These are phyloP conservation scores for Quambalaria eucalypti DNA, from an alignment of 1,284 basidiomycete species.

Conservation along the genomic window DNA sequence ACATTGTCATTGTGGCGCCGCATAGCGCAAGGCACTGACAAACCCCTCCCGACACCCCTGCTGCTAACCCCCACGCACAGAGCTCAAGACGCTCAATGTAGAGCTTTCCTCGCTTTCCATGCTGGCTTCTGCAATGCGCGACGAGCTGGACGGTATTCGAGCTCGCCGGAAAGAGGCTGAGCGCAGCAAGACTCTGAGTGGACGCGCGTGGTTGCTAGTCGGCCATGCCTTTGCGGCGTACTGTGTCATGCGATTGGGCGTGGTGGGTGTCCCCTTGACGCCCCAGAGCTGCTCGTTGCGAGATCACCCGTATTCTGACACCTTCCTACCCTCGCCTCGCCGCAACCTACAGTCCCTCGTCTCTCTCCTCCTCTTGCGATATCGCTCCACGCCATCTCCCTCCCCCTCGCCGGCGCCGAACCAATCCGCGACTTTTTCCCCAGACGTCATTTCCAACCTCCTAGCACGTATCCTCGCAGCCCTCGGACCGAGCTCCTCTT, in stretches of 20 bases:
- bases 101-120: conserved; percentile 48
- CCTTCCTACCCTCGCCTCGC: no score
- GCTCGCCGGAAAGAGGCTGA: conserved; percentile 40
- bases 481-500: conserved; percentile 40
- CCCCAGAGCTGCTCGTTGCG: no score
- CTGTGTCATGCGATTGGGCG: conserved; percentile 37
- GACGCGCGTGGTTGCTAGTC: conserved; percentile 38
- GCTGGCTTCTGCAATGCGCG: conserved; percentile 47
- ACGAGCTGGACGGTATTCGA: conserved; percentile 43
- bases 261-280: conserved; percentile 23
- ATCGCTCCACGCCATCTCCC: not conserved
- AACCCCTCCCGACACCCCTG: not conserved
- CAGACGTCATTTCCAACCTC: not conserved
- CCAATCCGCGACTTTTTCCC: no score
- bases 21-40: not conserved
- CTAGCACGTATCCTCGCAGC: no score
- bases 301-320: conserved; percentile 42
- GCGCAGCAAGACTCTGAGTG: conserved; percentile 40
- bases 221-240: conserved; percentile 48
- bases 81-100: conserved; percentile 41
- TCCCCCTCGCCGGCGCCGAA: not conserved
- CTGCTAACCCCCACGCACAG: conserved; percentile 2
- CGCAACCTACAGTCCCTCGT: not conserved
- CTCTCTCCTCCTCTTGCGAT: not conserved
- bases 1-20: no score